Evolutionary conservation across 345 rosid genomes (phyloP), one percentile per base, ranked within the genome.

Genomic region (Lepidium sativum): DNA sequence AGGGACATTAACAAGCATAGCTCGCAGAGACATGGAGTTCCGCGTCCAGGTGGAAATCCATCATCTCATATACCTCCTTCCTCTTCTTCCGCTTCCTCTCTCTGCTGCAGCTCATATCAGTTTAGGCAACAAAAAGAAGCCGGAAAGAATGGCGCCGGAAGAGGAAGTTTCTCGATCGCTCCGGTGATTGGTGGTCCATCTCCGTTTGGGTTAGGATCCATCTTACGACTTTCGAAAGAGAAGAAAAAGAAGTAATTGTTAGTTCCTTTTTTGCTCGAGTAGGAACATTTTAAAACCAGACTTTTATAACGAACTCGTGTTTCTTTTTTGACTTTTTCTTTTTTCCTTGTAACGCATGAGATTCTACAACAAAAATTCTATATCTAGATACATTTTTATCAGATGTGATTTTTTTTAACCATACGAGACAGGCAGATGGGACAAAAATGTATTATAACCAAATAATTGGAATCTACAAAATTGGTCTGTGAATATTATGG

Each of bases 171-270:
- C 25, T 60, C 79, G 73, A 76, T 81, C 0, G 66, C 76, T 78
- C 91, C 87, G 6, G 87, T 91, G 5, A 67, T 92, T 57, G 82
- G 84, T 54, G 77, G 88, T 23, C 87, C 95, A 9, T 78, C 89
- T 47, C 83, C 86, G 13, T 78, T 78, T 48, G 83, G 98, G 9
- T 74, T 88, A 14, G 92, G 87, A 44, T 83, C 87, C 12, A 72
- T 86, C 25, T 68, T 83, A 50, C 50, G 85, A 15, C 71, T 68
- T 41, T 79, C 81, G 0, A 91, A 76, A 80, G 94, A 80, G 8
- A 80, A 80, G 82, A 80, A 69, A 79, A 73, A 14, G 21, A 80
- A 67, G 27, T 47, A 39, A 68, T 15, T 12, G 9, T 25, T n/a
- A 9, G 17, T 33, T 11, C 48, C n/a, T 23, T 4, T 29, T 6